Conservation (phyloP, 768 basidiomycete species). For the Russula vinacea region DNA sequence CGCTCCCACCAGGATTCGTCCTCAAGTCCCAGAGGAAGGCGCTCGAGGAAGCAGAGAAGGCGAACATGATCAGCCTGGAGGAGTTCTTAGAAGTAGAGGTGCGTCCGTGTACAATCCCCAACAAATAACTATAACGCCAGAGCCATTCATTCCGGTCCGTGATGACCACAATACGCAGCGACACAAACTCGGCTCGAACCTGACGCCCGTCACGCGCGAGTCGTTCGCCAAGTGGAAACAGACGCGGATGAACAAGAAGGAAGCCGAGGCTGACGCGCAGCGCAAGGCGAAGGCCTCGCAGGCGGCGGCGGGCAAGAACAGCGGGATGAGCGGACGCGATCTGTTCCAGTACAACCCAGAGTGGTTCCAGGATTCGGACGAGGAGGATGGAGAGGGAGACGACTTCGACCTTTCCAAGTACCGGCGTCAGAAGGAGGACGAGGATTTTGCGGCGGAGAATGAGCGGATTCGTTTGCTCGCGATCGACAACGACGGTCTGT, state of each 20-base stretch:
- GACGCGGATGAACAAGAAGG: slow-evolving; percentile 92
- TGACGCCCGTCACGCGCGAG: slow-evolving; percentile 93
- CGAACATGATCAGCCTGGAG: slow-evolving; percentile 85
- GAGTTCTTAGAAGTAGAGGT: slow-evolving; percentile 99
- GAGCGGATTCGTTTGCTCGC: slow-evolving; percentile 47
- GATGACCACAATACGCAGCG: slow-evolving; percentile 48
- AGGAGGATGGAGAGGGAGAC: slow-evolving; percentile 48
- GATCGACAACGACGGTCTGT: slow-evolving; percentile 34
- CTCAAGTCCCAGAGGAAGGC: slow-evolving; percentile 93
- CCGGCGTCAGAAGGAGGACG: slow-evolving; percentile 59
- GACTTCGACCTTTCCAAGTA: slow-evolving; percentile 55
- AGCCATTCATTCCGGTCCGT: too few species aligned
- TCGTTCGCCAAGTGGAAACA: slow-evolving; percentile 93
- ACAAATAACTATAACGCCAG: background rate
- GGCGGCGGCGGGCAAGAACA: slow-evolving; percentile 81
- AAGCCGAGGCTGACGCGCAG: slow-evolving; percentile 78
- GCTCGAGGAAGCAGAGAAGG: slow-evolving; percentile 84
- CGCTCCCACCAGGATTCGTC: slow-evolving; percentile 92
- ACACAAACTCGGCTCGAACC: slow-evolving; percentile 85
- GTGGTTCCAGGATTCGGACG: slow-evolving; percentile 82
- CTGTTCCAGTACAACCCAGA: slow-evolving; percentile 97
- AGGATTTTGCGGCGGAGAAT: slow-evolving; percentile 54
- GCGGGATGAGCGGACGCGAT: slow-evolving; percentile 94
- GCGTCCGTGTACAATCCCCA: slow-evolving; percentile 27
- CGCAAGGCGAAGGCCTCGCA: slow-evolving; percentile 81